Evolutionary conservation across 495 filamentous ascomycete genomes (phyloP).

Genomic region (Penicillium coffeae): DNA sequence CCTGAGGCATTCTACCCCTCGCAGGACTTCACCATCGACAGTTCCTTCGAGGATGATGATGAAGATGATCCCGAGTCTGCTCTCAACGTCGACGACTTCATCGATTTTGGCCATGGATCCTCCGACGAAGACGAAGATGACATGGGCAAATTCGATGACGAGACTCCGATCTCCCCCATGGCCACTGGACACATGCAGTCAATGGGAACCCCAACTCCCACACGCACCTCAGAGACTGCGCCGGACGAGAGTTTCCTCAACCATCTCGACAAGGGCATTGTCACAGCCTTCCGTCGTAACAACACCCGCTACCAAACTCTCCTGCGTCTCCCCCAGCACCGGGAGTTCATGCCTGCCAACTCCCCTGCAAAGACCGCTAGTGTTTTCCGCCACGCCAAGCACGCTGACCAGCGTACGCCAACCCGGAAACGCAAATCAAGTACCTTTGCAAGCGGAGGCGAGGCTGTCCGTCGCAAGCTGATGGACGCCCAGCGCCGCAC

Average conservation of each 20-base stretch:
- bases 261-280: slow-evolving; percentile 65
- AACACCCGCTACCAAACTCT: slow-evolving; percentile 69
- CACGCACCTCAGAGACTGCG: slow-evolving; percentile 46
- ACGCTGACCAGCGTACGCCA: slow-evolving; percentile 41
- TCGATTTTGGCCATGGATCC: slow-evolving; percentile 61
- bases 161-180: slow-evolving; percentile 35
- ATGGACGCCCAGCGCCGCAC: slow-evolving; percentile 43
- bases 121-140: slow-evolving; percentile 47
- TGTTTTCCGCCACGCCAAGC: slow-evolving; percentile 45
- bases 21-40: slow-evolving; percentile 54
- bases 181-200: slow-evolving; percentile 28
- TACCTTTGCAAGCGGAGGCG: slow-evolving; percentile 32
- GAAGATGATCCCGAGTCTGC: slow-evolving; percentile 63
- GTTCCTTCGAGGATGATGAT: slow-evolving; percentile 52
- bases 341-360: slow-evolving; percentile 49
- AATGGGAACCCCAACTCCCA: slow-evolving; percentile 47
- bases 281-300: slow-evolving; percentile 76
- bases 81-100: slow-evolving; percentile 66
- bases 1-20: slow-evolving; percentile 74
- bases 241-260: slow-evolving; percentile 54
- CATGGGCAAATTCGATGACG: slow-evolving; percentile 39
- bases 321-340: slow-evolving; percentile 55
- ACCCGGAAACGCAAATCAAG: slow-evolving; percentile 42
- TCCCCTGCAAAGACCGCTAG: slow-evolving; percentile 42
- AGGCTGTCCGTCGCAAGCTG: slow-evolving; percentile 46